Evolutionary conservation across 306 rosid genomes (phyloP).

Genomic region (Cyamopsis tetragonoloba): DNA sequence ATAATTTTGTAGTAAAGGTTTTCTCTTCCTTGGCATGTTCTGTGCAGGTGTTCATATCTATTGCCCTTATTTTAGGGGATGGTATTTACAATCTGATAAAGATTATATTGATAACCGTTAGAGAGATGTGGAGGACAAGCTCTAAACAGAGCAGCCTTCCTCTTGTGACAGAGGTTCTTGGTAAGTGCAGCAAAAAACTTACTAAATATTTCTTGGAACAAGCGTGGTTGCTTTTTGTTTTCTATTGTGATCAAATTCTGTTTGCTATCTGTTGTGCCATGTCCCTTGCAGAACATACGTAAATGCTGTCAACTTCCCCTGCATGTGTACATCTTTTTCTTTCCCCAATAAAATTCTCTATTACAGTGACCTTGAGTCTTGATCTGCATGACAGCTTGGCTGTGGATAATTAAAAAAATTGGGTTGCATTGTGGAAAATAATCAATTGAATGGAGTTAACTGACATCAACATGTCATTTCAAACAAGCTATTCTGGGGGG

Average conservation of each 20-base stretch:
- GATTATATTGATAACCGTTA: slow-evolving; percentile 57
- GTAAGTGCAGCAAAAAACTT: slow-evolving; percentile 40
- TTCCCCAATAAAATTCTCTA: not conserved
- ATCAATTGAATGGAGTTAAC: not conserved
- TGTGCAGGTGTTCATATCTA: slow-evolving; percentile 38
- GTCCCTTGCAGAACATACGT: not conserved
- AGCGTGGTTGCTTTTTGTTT: not conserved
- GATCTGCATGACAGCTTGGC: not conserved
- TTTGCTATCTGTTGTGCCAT: not conserved
- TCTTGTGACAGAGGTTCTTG: slow-evolving; percentile 41
- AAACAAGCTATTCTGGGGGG: not conserved
- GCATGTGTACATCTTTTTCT: not conserved
- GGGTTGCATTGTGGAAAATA: slow-evolving; percentile 6
- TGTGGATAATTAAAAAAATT: not conserved
- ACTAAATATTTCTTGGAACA: slow-evolving; percentile 5
- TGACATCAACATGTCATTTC: not conserved
- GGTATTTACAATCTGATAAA: slow-evolving; percentile 82
- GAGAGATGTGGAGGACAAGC: slow-evolving; percentile 61
- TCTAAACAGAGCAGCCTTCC: slow-evolving; percentile 59
- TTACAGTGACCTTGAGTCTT: not conserved
- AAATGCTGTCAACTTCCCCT: not conserved
- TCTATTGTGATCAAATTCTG: not conserved
- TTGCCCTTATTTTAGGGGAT: slow-evolving; percentile 82
- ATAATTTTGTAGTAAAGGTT: not conserved
- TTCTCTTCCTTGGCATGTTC: slow-evolving; percentile 15